Conservation (phyloP, 75 land plant species). For the Cupressus sempervirens region DNA sequence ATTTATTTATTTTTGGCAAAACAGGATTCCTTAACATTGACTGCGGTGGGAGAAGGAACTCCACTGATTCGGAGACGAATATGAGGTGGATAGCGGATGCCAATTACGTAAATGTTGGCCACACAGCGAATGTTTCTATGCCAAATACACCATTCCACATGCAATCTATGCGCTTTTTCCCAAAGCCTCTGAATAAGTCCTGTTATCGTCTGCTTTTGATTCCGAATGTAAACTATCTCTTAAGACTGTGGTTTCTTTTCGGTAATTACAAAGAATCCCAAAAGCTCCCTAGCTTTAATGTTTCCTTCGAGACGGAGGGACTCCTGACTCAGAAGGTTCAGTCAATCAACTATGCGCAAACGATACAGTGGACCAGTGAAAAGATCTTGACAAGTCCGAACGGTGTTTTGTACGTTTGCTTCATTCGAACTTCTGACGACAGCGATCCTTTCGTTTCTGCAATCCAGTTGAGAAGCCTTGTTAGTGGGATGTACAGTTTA, state of each 20-base stretch:
- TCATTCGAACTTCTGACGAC: neutral
- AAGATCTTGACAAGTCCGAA: neutral
- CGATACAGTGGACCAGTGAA: neutral
- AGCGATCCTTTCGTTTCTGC: neutral
- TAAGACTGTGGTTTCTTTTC: neutral
- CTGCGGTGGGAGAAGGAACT: neutral
- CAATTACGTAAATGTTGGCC: neutral
- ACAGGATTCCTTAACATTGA: neutral
- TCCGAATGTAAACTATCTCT: neutral
- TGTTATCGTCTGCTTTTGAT: neutral
- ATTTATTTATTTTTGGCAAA: neutral
- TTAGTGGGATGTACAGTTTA: neutral
- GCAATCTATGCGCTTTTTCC: neutral
- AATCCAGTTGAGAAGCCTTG: neutral
- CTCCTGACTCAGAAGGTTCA: neutral
- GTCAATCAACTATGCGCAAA: neutral
- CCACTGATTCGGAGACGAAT: neutral
- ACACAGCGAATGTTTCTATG: neutral
- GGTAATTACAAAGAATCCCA: neutral
- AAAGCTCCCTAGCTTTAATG: neutral
- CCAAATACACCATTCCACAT: neutral
- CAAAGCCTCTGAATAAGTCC: neutral
- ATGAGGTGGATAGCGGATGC: neutral
- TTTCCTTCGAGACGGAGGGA: neutral
- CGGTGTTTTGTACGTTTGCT: neutral